Evolutionary conservation across 306 rosid species (phyloP).

Genomic region (Senna tora): DNA sequence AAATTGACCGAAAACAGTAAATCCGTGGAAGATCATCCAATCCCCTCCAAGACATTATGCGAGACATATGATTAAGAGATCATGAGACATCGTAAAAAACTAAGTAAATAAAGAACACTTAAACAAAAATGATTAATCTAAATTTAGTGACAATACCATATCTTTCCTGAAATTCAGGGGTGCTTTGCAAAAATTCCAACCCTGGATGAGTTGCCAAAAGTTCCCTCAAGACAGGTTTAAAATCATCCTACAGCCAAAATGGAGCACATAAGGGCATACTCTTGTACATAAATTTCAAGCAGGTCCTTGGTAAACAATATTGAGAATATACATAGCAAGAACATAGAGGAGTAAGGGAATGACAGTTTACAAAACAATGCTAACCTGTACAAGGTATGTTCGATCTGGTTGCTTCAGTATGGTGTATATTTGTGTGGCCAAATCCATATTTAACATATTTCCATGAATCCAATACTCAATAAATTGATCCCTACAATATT

Average conservation of each 20-base stretch:
- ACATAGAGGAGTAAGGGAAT: constrained; percentile 7
- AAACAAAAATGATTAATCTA: constrained; percentile 4
- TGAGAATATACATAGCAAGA: constrained; percentile 29
- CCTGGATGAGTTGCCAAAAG: constrained; percentile 73
- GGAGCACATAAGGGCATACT: constrained; percentile 2
- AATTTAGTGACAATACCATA: constrained; percentile 52
- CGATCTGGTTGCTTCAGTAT: constrained; percentile 62
- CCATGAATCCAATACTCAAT: constrained; percentile 68
- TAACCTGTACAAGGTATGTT: constrained; percentile 68
- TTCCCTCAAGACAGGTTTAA: constrained; percentile 70
- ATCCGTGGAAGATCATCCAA: constrained; percentile 21
- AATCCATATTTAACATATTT: constrained; percentile 65
- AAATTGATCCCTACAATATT: constrained; percentile 59
- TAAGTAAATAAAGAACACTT: not conserved
- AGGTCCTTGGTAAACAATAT: constrained; percentile 19
- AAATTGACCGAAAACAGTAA: constrained; percentile 31
- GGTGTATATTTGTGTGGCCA: constrained; percentile 61
- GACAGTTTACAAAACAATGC: constrained; percentile 38
- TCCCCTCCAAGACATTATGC: constrained; percentile 20
- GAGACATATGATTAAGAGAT: constrained; percentile 23
- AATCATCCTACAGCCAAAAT: constrained; percentile 61
- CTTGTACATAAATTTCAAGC: constrained; percentile 6
- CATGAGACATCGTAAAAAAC: not conserved
- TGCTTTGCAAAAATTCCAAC: constrained; percentile 70
- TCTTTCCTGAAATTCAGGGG: constrained; percentile 83